A percentile compares a stretch with the other conserved stretches of the same genome.
Conservation (phyloP, 2,329 filamentous ascomycete species). For the Pyricularia grisea region DNA sequence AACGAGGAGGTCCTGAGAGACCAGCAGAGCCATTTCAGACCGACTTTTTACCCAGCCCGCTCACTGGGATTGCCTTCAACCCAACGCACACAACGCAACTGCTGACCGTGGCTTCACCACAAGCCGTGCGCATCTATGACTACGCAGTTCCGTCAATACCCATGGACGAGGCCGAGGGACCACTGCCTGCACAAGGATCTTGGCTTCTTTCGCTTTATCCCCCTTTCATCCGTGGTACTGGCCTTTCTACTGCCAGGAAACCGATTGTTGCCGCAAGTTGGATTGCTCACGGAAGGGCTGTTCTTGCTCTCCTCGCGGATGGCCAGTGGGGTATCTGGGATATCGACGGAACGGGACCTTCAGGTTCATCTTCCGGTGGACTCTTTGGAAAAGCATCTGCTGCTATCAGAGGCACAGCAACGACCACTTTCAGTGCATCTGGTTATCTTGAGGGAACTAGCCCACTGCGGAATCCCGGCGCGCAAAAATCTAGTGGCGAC, state of each 20-base stretch:
- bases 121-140: constrained; percentile 54
- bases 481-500: constrained; percentile 32
- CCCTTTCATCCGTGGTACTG: constrained; percentile 39
- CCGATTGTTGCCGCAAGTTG: constrained; percentile 53
- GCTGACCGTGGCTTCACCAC: constrained; percentile 42
- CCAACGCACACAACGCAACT: constrained; percentile 48
- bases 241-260: constrained; percentile 36
- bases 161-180: constrained; percentile 39
- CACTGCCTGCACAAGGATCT: constrained; percentile 48
- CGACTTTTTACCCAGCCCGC: constrained; percentile 45
- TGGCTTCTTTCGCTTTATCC: constrained; percentile 56
- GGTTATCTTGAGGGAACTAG: constrained; percentile 53
- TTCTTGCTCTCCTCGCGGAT: constrained; percentile 49
- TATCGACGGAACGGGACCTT: constrained; percentile 46
- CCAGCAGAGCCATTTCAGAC: constrained; percentile 47
- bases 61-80: constrained; percentile 51
- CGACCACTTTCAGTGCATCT: constrained; percentile 47
- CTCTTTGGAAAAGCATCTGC: constrained; percentile 40
- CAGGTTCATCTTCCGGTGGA: constrained; percentile 17
- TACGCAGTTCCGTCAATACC: constrained; percentile 44
- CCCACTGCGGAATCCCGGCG: constrained; percentile 36
- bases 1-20: constrained; percentile 21
- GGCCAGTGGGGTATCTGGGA: constrained; percentile 64
- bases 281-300: constrained; percentile 50
- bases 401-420: constrained; percentile 46